A percentile compares a stretch with the other conserved stretches of the same genome.
phyloP scores from a whole-genome alignment of 1,139 yeast genomes.

The Taphrina betulina region DNA sequence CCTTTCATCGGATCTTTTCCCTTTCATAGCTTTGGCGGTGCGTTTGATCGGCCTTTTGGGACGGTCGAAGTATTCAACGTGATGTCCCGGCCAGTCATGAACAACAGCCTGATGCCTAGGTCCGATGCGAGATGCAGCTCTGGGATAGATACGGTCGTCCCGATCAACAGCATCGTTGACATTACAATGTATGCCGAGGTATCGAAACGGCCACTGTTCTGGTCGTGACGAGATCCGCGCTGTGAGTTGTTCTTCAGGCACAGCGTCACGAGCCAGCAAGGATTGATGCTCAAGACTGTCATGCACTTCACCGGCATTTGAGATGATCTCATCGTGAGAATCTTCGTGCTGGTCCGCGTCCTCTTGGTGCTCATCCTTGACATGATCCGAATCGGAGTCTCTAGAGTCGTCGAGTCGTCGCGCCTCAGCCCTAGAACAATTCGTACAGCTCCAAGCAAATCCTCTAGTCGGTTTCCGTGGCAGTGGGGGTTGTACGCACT shows the following conservation, averaged over 20 bases:
- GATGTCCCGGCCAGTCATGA: constrained; percentile 66
- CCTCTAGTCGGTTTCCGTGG: constrained; percentile 79
- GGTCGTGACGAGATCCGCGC: neutral
- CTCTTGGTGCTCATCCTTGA: neutral
- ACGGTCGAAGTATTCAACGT: constrained; percentile 56
- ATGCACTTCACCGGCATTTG: neutral
- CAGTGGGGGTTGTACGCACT: constrained; percentile 84
- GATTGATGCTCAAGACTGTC: neutral
- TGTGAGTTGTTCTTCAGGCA: neutral
- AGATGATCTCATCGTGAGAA: too few relatives aligned
- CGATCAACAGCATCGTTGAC: constrained; percentile 76
- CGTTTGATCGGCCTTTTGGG: constrained; percentile 38
- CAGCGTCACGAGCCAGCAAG: neutral
- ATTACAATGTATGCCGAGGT: constrained; percentile 72
- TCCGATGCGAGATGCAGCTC: constrained; percentile 78
- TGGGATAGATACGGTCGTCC: constrained; percentile 77
- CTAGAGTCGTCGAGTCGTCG: constrained; percentile 45
- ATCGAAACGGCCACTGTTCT: constrained; percentile 68
- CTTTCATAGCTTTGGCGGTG: constrained; percentile 38
- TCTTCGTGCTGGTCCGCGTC: neutral
- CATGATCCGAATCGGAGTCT: constrained; percentile 12
- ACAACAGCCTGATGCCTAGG: constrained; percentile 70
- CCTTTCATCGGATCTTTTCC: constrained; percentile 28
- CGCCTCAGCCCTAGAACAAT: constrained; percentile 57
- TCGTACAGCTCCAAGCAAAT: constrained; percentile 89